Evolutionary conservation across 116 monocot genomes (phyloP), one percentile per base, ranked within the genome.

Genomic region (Trichopus zeylanicus): DNA sequence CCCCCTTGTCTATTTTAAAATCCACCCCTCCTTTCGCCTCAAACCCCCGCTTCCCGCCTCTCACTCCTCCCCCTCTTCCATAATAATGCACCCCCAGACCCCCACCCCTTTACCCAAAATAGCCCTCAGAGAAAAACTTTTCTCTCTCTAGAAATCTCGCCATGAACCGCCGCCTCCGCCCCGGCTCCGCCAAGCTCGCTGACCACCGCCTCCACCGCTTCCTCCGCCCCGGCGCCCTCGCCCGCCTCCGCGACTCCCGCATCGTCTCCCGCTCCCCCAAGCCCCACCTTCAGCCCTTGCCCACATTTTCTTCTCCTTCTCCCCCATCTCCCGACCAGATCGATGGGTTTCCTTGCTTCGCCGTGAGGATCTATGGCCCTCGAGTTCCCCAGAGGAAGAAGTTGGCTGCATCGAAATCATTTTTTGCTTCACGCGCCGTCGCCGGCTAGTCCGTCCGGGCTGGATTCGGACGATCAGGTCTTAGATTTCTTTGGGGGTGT

Each of bases 201-300:
- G 42, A 73, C 46, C 21, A 62, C 3, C 26, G 42, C 11, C 16
- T 65, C 63, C 58, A 68, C 28, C 29, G 47, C 28, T 70, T 69
- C 51, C 61, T 73, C 48, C 33, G 49, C 5, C 60, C 69, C 7
- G 67, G 63, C 3, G 73, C 68, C 5, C 74, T 79, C 11, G 69
- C 79, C 7, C 65, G 74, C 5, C 64, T 79, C 26, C 56, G 73
- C 7, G 74, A 74, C 62, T 57, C 79, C 26, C 42, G 70, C 46
- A 57, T 73, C 57, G 19, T 55, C 60, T 20, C 67, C 49, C 15
- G 64, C 11, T 59, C 48, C n/a, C 26, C 66, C 16, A 42, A 42
- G 12, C 18, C 42, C n/a, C 42, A 9, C 13, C 29, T 26, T 48
- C 16, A 21, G 18, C 10, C 0, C 26, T 26, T 30, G 21, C 16